phyloP scores from a whole-genome alignment of 2,329 filamentous ascomycete species.

The Metarhizium anisopliae region DNA sequence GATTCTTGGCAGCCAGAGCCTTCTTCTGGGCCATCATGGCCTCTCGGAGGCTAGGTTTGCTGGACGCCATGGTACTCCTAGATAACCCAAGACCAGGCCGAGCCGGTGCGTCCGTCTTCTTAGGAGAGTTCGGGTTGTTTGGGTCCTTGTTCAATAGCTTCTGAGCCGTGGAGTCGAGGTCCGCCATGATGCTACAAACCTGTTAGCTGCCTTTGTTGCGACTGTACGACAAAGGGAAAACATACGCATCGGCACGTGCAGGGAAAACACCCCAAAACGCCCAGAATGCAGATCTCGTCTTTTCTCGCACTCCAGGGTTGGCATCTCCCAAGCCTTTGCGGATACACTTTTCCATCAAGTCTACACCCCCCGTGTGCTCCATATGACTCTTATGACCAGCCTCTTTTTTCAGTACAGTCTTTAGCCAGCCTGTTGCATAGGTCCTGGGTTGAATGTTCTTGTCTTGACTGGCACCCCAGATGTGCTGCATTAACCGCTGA shows the following conservation, averaged over 20 bases:
- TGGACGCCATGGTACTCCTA: conserved; percentile 48
- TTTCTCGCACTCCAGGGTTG: conserved; percentile 83
- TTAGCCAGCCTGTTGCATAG: conserved; percentile 75
- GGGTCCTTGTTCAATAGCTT: conserved; percentile 74
- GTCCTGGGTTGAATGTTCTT: conserved; percentile 85
- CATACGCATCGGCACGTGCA: conserved; percentile 63
- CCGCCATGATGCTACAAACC: conserved; percentile 58
- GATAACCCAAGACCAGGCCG: conserved; percentile 53
- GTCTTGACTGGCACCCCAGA: conserved; percentile 75
- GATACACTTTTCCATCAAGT: conserved; percentile 78
- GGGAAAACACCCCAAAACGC: conserved; percentile 70
- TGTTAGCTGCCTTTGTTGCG: conserved; percentile 13
- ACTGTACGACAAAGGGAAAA: conserved; percentile 9
- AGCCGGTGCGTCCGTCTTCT: conserved; percentile 35
- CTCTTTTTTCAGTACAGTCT: conserved; percentile 71
- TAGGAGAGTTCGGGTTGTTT: conserved; percentile 66
- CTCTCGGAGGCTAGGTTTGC: conserved; percentile 66
- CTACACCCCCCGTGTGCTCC: conserved; percentile 76
- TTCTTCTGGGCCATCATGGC: conserved; percentile 77
- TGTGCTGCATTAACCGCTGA: conserved; percentile 72
- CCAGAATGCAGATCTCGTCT: conserved; percentile 83
- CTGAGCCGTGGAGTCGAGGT: conserved; percentile 69
- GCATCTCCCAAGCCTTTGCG: conserved; percentile 83
- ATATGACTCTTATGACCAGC: conserved; percentile 69
- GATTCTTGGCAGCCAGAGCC: conserved; percentile 38